Percentiles rank a stretch among this genome's conserved stretches.
phyloP scores from a whole-genome alignment of 2,329 filamentous ascomycete genomes.

The Cladosporium velox region DNA sequence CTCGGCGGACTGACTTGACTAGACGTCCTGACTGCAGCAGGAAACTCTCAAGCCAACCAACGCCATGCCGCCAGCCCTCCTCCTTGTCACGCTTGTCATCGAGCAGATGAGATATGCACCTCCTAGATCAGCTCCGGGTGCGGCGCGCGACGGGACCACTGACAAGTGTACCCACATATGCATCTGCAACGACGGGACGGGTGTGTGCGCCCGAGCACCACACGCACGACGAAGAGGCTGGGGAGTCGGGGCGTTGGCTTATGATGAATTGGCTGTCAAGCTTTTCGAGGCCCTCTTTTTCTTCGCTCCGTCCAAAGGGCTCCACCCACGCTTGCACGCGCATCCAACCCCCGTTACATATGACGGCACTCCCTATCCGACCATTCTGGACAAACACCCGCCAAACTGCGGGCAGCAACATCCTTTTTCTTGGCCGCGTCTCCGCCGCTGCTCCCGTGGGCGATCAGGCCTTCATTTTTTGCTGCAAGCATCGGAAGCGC shows the following conservation, averaged over 20 bases:
- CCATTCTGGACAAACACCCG: slow-evolving; percentile 18
- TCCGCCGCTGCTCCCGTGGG: neutral
- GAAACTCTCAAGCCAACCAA: slow-evolving; percentile 4
- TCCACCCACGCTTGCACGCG: slow-evolving; percentile 8
- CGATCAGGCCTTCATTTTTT: neutral
- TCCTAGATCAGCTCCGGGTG: slow-evolving; percentile 9
- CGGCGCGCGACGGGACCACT: slow-evolving; percentile 9
- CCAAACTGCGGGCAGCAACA: neutral
- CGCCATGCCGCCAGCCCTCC: slow-evolving; percentile 8
- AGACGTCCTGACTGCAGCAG: neutral
- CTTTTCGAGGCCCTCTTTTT: slow-evolving; percentile 15
- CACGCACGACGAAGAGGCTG: slow-evolving; percentile 4
- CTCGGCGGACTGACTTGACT: neutral
- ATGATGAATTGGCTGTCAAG: slow-evolving; percentile 17
- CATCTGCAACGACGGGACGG: slow-evolving; percentile 11
- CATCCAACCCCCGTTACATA: slow-evolving; percentile 7
- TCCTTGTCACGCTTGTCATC: slow-evolving; percentile 19
- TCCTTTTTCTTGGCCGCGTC: slow-evolving; percentile 9
- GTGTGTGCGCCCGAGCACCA: slow-evolving; percentile 10
- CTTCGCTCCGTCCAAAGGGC: neutral
- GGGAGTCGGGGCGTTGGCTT: slow-evolving; percentile 1
- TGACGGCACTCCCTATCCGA: slow-evolving; percentile 16
- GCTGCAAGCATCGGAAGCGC: neutral
- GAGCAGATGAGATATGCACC: slow-evolving; percentile 15
- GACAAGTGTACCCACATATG: slow-evolving; percentile 6